Conservation (phyloP, 2,329 filamentous ascomycete species). For the Ophiocordyceps camponoti-saundersi region DNA sequence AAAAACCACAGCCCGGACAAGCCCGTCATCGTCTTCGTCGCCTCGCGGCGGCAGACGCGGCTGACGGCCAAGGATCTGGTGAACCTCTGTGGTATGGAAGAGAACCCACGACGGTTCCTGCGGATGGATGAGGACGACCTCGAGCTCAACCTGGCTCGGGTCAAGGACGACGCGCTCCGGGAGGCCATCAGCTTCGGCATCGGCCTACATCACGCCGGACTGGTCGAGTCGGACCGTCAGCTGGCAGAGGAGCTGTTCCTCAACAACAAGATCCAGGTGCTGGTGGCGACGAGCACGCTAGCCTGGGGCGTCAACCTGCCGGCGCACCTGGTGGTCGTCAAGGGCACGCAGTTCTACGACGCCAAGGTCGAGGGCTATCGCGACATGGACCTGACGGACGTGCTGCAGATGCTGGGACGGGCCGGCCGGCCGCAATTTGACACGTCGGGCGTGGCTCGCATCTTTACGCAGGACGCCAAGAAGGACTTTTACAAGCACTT, state of each 20-base stretch:
- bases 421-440: constrained; percentile 95
- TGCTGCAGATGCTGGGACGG: constrained; percentile 92
- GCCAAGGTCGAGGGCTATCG: constrained; percentile 95
- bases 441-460: constrained; percentile 84
- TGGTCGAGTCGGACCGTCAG: constrained; percentile 86
- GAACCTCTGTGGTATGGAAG: constrained; percentile 96
- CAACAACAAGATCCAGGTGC: constrained; percentile 94
- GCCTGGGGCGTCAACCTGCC: constrained; percentile 98
- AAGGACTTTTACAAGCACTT: constrained; percentile 99
- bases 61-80: constrained; percentile 92
- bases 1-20: constrained; percentile 94
- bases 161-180: constrained; percentile 82
- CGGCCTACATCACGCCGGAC: constrained; percentile 87
- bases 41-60: constrained; percentile 84
- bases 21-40: constrained; percentile 95
- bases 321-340: constrained; percentile 91
- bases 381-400: constrained; percentile 97
- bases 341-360: constrained; percentile 95
- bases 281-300: constrained; percentile 87
- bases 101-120: constrained; percentile 85
- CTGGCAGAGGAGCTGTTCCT: constrained; percentile 88
- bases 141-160: constrained; percentile 67
- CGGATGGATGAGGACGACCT: constrained; percentile 91
- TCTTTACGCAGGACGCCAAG: constrained; percentile 94
- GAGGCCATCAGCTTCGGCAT: constrained; percentile 97